Evolutionary conservation across 345 rosid genomes (phyloP), one percentile per base, ranked within the genome.

Genomic region (Euphorbia lathyris): DNA sequence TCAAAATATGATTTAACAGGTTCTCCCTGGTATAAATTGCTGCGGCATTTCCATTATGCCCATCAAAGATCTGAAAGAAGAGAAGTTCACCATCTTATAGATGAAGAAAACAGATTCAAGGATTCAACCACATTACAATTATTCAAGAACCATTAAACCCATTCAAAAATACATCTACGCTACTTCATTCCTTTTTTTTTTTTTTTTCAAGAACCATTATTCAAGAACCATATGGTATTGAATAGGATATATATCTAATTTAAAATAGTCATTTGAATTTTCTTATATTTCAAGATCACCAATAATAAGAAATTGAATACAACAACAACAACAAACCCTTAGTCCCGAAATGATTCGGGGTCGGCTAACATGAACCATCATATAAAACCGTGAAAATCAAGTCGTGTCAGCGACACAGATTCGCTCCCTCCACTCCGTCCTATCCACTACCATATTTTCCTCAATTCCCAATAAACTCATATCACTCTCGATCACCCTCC

Each of bases 31-130:
- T 84, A 77, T 67, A 91, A 65, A 93, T 79, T 34, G 98, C 97
- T 8, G 97, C 98, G 43, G 97, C 96, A 80, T 84, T 87, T 67
- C 98, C 98, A 74, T 91, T 91, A 72, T 91, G 98, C 43, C 98
- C 98, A 58, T 93, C 98, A 73, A 91, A 91, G 65, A 93, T 82
- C 98, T 91, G 80, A 73, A 25, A 74, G 38, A 71, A 69, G 59
- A 67, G 56, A 42, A 19, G 4, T 36, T 71, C 20, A 67, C 4
- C 12, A 58, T 23, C 45, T 40, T n/a, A 55, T 14, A 66, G 5
- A 61, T 47, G 40, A 60, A 27, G 26, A 40, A 71, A 65, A 66
- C 38, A 57, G 17, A 64, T 51, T 22, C 22, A 70, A 63, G 66
- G 8, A 65, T 40, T 30, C 47, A 22, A 55, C 63, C 16, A 9